Evolutionary conservation across 2,329 filamentous ascomycete species (phyloP).

Genomic region (Botrytis medusae): DNA sequence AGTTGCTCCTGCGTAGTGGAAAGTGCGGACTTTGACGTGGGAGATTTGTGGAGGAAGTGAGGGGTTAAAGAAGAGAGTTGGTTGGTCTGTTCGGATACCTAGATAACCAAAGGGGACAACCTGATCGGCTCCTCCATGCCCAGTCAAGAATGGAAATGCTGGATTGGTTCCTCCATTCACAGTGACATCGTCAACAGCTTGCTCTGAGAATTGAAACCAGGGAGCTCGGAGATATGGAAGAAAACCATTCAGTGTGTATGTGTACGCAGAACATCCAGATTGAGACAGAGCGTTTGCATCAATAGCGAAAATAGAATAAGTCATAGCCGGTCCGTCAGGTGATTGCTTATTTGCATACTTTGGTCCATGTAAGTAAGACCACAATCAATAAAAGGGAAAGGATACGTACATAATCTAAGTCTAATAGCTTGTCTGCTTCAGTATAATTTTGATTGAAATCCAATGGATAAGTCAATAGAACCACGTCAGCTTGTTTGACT

Average conservation of each 20-base stretch:
- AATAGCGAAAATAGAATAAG: slow-evolving; percentile 68
- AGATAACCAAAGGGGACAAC: slow-evolving; percentile 67
- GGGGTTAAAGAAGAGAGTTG: slow-evolving; percentile 62
- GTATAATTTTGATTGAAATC: slow-evolving; percentile 56
- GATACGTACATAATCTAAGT: slow-evolving; percentile 60
- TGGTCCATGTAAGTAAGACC: slow-evolving; percentile 21
- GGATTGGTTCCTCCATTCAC: slow-evolving; percentile 52
- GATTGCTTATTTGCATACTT: slow-evolving; percentile 68
- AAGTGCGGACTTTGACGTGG: slow-evolving; percentile 58
- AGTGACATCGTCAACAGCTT: slow-evolving; percentile 59
- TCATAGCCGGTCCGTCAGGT: slow-evolving; percentile 69
- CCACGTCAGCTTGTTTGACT: slow-evolving; percentile 71
- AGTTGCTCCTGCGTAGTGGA: slow-evolving; percentile 66
- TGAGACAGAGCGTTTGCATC: slow-evolving; percentile 64
- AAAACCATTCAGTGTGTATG: slow-evolving; percentile 63
- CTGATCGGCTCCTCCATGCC: slow-evolving; percentile 67
- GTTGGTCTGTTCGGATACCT: slow-evolving; percentile 59
- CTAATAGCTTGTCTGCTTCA: slow-evolving; percentile 48
- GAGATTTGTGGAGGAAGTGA: slow-evolving; percentile 60
- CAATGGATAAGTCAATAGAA: slow-evolving; percentile 64
- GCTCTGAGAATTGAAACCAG: slow-evolving; percentile 71
- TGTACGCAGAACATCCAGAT: slow-evolving; percentile 67
- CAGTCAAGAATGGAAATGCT: slow-evolving; percentile 62
- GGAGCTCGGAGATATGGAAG: slow-evolving; percentile 64
- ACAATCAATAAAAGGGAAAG: not conserved